Base-by-base conservation (phyloP, 768 basidiomycete genomes). In the Macrolepiota fuliginosa region DNA sequence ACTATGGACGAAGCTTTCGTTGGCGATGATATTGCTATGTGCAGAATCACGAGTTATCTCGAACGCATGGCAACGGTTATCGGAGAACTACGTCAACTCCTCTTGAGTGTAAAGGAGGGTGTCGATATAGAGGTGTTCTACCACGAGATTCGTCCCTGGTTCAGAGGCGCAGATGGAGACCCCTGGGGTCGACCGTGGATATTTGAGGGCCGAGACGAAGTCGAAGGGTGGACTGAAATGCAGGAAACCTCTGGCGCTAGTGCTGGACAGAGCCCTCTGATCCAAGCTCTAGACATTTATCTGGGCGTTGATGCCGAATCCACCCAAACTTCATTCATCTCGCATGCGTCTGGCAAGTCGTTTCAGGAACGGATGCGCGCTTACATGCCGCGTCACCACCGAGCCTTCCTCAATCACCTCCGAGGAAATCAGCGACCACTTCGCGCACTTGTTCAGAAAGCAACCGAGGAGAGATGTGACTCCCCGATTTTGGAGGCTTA, bases 1-100 rank as follows among this genome's bases (percentile, higher is more conserved):
- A 90, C 86, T 1, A 88, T 96, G 82, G 93, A 96, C 76, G 95
- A 96, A 72, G 80, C 88, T 29, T 96, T 94, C 79, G 84, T 96
- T 42, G 83, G 83, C 25, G 88, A 91, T 67, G 79, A 80, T 57
- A 82, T 85, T 6, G 87, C 88, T 49, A 72, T 85, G 52, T 81
- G 79, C 12, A 86, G 91, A 11, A 84, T 85, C 54, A 83, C 86
- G 6, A 68, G 72, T 10, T 94, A 90, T 72, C 83, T 98, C 36
- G 69, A 69, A 46, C 74, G 77, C n/a, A 81, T 97, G 54, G 81
- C 85, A 0, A 65, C 51, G 3, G 83, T 92, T 65, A 88, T 96
- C 61, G 78, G 85, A 49, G 83, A 85, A 6, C 77, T 97, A 19
- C 78, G 79, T 9, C 67, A 59, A 10, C 78, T 93, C 63, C 78